Conservation (phyloP, 306 rosid genomes). For the Rosa multiflora region DNA sequence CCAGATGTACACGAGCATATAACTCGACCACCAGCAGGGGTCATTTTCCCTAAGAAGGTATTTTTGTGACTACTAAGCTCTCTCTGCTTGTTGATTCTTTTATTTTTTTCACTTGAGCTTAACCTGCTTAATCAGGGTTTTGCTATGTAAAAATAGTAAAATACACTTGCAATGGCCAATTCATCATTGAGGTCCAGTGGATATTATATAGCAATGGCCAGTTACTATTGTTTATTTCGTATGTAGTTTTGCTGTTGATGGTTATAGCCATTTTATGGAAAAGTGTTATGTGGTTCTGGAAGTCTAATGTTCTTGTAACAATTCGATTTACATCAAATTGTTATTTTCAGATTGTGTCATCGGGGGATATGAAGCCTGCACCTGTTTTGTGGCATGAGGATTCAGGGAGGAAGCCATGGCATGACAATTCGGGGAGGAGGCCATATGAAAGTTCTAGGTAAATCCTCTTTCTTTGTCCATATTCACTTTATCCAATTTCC, state of each 20-base stretch:
- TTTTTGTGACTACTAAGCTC: constrained; percentile 3
- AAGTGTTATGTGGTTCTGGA: neutral
- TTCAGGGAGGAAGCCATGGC: constrained; percentile 51
- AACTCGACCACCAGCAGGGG: constrained; percentile 75
- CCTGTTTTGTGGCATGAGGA: constrained; percentile 95
- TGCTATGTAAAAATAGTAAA: neutral
- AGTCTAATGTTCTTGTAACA: constrained; percentile 1
- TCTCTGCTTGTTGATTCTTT: neutral
- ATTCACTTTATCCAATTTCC: neutral
- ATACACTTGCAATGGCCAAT: neutral
- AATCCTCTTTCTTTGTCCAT: neutral
- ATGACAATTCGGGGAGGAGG: constrained; percentile 52
- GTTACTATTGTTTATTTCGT: neutral
- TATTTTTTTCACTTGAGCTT: neutral
- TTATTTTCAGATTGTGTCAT: constrained; percentile 51
- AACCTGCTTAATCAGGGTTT: neutral
- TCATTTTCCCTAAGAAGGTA: constrained; percentile 75
- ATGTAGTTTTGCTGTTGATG: neutral
- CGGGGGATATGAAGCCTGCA: constrained; percentile 70
- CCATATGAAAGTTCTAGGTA: constrained; percentile 48
- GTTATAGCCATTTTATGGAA: neutral
- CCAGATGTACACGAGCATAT: constrained; percentile 77
- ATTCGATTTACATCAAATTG: constrained; percentile 4
- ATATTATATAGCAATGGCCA: neutral
- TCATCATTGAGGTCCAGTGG: neutral